Evolutionary conservation across 352 stramenopile genomes (phyloP).

Genomic region (Pythium biforme): DNA sequence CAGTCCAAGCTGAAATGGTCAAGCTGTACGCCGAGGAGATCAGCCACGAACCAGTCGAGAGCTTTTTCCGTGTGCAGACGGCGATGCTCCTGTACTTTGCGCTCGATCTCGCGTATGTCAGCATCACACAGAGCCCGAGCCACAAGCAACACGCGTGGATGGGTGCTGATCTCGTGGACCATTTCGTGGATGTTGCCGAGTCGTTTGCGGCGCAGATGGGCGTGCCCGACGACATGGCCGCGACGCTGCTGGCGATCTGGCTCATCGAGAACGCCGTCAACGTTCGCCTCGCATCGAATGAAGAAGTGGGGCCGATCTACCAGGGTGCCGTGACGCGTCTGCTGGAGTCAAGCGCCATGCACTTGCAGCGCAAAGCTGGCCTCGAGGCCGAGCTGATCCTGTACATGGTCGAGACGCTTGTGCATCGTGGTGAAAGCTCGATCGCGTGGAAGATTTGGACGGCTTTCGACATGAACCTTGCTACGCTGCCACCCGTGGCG

Average conservation of each 20-base stretch:
- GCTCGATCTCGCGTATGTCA: slow-evolving; percentile 69
- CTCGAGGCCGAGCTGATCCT: slow-evolving; percentile 69
- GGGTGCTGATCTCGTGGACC: slow-evolving; percentile 51
- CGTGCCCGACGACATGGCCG: slow-evolving; percentile 81
- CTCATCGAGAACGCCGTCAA: slow-evolving; percentile 76
- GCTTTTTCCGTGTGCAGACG: slow-evolving; percentile 71
- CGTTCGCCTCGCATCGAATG: slow-evolving; percentile 59
- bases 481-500: slow-evolving; percentile 39
- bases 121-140: slow-evolving; percentile 14
- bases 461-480: slow-evolving; percentile 65
- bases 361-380: slow-evolving; percentile 74
- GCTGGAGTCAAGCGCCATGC: slow-evolving; percentile 72
- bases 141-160: slow-evolving; percentile 38
- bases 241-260: slow-evolving; percentile 76
- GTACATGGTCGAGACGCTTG: slow-evolving; percentile 74
- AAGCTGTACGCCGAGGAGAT: slow-evolving; percentile 67
- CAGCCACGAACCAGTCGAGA: slow-evolving; percentile 63
- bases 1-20: slow-evolving; percentile 57
- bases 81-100: slow-evolving; percentile 81
- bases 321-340: slow-evolving; percentile 55
- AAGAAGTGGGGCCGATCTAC: slow-evolving; percentile 65
- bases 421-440: slow-evolving; percentile 68
- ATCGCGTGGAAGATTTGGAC: slow-evolving; percentile 87
- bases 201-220: slow-evolving; percentile 70
- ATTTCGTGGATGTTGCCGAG: slow-evolving; percentile 61